Base-by-base conservation (phyloP, 768 basidiomycete species). In the Russula foetens region DNA sequence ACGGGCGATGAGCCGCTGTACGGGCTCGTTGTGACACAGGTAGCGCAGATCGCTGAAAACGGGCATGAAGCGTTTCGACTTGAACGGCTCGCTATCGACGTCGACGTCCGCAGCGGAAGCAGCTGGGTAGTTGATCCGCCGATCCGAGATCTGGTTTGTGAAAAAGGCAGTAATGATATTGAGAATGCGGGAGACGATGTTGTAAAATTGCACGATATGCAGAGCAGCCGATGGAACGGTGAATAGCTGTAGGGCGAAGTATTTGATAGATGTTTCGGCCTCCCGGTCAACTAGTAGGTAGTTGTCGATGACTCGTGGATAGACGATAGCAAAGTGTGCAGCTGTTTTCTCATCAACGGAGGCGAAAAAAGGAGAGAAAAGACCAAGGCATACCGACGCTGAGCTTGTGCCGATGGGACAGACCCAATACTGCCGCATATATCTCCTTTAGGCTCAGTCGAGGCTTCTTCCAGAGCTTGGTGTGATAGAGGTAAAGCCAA, bases 41-140 rank as follows among this genome's bases (percentile, higher is more conserved):
- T 92, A 91, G 9, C 91, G 83, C 31, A 98, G 79, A 71, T 95
- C 92, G 66, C 88, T 88, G 71, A 98, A 96, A 49, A 98, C 84
- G 2, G 92, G 90, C 86, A 94, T 90, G 75, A 96, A 97, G 9
- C 95, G 88, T 71, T 98, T 98, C 19, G 90, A 92, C 72, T 90
- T 88, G 83, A 97, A 97, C 0, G 90, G 87, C 59, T 84, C 83
- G 41, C 84, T 83, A 50, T 97, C 95, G 43, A 92, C 86, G 61
- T 95, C 90, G 55, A 97, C 71, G 21, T 70, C 69, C 4, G 69
- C 67, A 28, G 63, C 62, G 11, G 67, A 52, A 66, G 70, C 66
- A 19, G 73, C 72, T 29, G 74, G 73, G 52, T 65, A 71, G 33
- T 80, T 69, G 63, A 93, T 86, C 46, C 82, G 81, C 71, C 86